Conservation (phyloP, 1,284 basidiomycete species). For the Xerocomus nothofagi region DNA sequence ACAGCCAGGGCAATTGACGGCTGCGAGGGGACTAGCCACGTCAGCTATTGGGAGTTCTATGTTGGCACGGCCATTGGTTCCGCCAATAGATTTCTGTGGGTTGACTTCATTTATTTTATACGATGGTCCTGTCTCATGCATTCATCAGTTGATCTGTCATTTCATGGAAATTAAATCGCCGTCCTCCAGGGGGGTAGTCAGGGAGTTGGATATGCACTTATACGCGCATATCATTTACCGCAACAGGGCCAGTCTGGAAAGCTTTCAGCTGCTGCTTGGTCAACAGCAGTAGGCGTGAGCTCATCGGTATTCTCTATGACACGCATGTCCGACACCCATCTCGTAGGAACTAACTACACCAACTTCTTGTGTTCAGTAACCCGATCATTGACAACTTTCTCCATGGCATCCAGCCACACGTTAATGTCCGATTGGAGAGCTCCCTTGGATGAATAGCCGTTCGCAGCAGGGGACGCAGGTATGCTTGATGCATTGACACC, state of each 20-base stretch:
- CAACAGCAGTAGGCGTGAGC: not conserved
- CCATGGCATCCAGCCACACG: constrained; percentile 78
- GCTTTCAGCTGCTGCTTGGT: not conserved
- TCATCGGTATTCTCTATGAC: not conserved
- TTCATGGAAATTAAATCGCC: constrained; percentile 15
- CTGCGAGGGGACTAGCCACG: constrained; percentile 7
- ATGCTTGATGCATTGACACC: constrained; percentile 32
- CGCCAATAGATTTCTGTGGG: constrained; percentile 28
- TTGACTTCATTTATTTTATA: constrained; percentile 6
- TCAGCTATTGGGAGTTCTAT: not conserved
- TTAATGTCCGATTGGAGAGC: constrained; percentile 48
- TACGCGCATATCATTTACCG: not conserved
- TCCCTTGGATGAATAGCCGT: constrained; percentile 7
- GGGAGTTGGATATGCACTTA: constrained; percentile 6
- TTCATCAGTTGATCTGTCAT: constrained; percentile 30
- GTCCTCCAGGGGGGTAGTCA: not conserved
- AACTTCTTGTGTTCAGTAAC: constrained; percentile 48
- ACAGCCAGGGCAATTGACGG: constrained; percentile 1
- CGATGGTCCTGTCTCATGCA: not conserved
- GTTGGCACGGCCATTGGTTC: not conserved
- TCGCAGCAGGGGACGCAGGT: constrained; percentile 10
- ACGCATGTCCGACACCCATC: not conserved
- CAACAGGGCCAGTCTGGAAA: not conserved
- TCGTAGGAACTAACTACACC: constrained; percentile 12
- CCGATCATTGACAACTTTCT: constrained; percentile 63